These are phyloP conservation scores for Chytriomyces sp. DNA, from an alignment of 192 early-diverging fungal genomes.

Conservation along the genomic window DNA sequence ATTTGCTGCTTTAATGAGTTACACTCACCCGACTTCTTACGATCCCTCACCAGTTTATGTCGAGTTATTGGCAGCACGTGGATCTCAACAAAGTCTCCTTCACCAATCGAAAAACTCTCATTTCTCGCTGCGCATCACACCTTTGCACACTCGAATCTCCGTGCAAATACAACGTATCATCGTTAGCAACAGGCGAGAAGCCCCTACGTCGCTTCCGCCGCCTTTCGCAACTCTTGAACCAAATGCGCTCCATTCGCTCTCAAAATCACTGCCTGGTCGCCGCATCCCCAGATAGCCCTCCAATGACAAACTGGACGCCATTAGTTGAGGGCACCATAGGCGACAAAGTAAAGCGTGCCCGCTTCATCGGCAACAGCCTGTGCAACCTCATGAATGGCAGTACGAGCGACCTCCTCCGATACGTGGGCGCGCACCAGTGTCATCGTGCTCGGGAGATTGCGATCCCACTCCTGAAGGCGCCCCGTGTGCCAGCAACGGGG, in stretches of 20 bases:
- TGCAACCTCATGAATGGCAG: neutral
- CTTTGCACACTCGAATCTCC: neutral
- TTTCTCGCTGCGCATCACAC: neutral
- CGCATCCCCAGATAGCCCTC: neutral
- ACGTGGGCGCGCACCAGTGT: constrained; percentile 20
- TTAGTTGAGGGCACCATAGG: neutral
- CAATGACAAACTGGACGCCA: constrained; percentile 10
- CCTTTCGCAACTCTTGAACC: neutral
- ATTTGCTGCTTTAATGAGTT: neutral
- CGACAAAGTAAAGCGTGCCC: constrained; percentile 12
- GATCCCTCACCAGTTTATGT: neutral
- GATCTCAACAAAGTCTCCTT: constrained; percentile 10
- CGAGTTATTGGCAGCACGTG: constrained; percentile 3
- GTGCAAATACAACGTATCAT: neutral
- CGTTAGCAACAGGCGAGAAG: too few species aligned
- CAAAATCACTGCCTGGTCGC: constrained; percentile 9
- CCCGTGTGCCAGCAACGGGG: neutral
- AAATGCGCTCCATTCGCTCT: neutral
- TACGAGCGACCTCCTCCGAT: constrained; percentile 3
- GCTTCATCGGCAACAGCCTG: constrained; percentile 13
- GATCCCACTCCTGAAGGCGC: constrained; percentile 17
- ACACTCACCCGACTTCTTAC: neutral
- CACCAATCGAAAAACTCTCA: neutral
- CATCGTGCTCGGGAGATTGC: constrained; percentile 5
- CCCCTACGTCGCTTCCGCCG: neutral